Evolutionary conservation across 1,139 yeast genomes (phyloP).

Genomic region (Suhomyces maxii): DNA sequence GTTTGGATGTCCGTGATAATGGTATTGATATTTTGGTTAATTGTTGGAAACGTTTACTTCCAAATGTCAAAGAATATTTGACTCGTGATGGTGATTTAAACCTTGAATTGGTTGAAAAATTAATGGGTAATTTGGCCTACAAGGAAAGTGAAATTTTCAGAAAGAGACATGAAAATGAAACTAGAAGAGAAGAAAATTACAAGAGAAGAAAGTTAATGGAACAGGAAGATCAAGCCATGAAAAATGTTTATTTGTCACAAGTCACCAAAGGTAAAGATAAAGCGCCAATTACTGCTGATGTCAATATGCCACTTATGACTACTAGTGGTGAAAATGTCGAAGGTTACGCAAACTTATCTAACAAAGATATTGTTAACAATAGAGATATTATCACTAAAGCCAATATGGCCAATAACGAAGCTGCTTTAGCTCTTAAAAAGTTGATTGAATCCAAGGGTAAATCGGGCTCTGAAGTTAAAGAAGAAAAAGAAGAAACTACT

Average conservation of each 20-base stretch:
- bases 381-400: conserved; percentile 71
- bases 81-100: conserved; percentile 88
- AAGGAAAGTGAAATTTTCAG: conserved; percentile 83
- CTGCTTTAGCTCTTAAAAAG: conserved; percentile 64
- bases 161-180: conserved; percentile 65
- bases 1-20: conserved; percentile 91
- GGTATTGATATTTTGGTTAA: conserved; percentile 80
- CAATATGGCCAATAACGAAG: conserved; percentile 69
- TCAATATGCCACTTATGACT: conserved; percentile 75
- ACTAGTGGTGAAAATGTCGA: conserved; percentile 69
- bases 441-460: conserved; percentile 38
- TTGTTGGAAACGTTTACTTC: conserved; percentile 78
- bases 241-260: conserved; percentile 33
- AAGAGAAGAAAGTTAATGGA: conserved; percentile 56
- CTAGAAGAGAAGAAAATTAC: conserved; percentile 60
- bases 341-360: conserved; percentile 61
- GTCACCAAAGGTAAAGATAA: conserved; percentile 68
- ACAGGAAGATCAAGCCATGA: conserved; percentile 40
- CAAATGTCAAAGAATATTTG: conserved; percentile 69
- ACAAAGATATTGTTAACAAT: conserved; percentile 71
- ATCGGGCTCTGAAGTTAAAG: conserved; percentile 25
- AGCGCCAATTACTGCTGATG: conserved; percentile 72
- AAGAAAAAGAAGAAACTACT: conserved; percentile 12
- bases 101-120: conserved; percentile 69
- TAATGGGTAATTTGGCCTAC: conserved; percentile 63